Evolutionary conservation across 306 rosid species (phyloP), one percentile per base, ranked within the genome.

Genomic region (Biancaea sappan): DNA sequence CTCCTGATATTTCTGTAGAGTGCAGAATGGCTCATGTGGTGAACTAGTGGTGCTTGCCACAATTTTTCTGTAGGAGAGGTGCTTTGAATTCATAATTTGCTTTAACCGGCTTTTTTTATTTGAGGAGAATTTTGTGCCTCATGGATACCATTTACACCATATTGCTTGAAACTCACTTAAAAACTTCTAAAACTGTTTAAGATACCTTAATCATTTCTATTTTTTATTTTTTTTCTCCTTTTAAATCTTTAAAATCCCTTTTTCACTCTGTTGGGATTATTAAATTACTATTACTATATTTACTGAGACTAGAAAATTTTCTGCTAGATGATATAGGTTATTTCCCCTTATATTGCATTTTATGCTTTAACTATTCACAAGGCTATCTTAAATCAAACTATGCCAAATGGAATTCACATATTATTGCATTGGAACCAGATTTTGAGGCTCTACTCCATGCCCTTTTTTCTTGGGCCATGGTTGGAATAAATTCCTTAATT

Each of bases 401-500:
- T 22, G 22, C 2, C 8, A 34, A 37, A 68, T 22, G 29, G 31
- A 28, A 57, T 56, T 58, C 21, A 19, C 37, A 40, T 53, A 54
- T 16, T 60, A 58, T 67, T 67, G 63, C 24, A 66, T 66, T 51
- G 31, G 68, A 43, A 67, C 69, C 58, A 15, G 65, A 61, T 68
- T 71, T 43, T 71, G 72, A 40, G 76, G 56, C 40, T 67, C 51
- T 68, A 26, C 22, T 34, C 18, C 66, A 67, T 67, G 75, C 63
- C 56, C 24, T 29, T 50, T 34, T 53, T 52, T 51, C 60, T 44
- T 46, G 41, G 54, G 34, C 47, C 59, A 48, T 47, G 4, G 35
- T 68, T 69, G 53, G 71, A 70, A 50, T 63, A 38, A 66, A 41
- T 71, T 71, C 46, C 76, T 51, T 19, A 26, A 75, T 43, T 65